Conservation (phyloP, 73 alveolate species). For the Uronychia binucleata region DNA sequence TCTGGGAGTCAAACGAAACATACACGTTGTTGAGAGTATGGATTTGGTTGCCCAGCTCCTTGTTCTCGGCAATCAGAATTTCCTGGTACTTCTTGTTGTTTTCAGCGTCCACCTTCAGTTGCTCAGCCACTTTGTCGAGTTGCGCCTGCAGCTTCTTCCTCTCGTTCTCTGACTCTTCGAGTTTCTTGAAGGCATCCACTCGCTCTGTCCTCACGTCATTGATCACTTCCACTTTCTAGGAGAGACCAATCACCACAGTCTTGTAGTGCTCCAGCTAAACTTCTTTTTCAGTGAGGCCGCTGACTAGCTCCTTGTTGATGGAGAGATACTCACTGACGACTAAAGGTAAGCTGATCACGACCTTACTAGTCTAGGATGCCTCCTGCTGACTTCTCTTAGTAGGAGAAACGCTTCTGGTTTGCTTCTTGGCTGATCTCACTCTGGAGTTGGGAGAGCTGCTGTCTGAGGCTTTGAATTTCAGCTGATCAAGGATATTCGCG, state of each 20-base stretch:
- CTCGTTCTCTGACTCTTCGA: conserved; percentile 25
- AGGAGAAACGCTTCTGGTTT: conserved; percentile 12
- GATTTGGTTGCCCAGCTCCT: conserved; percentile 16
- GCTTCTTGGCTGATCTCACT: neutral
- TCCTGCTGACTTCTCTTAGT: conserved; percentile 2
- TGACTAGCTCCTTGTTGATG: conserved; percentile 36
- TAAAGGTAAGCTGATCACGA: neutral
- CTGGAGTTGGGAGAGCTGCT: neutral
- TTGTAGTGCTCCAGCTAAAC: conserved; percentile 63
- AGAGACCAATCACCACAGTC: conserved; percentile 54
- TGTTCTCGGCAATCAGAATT: conserved; percentile 29
- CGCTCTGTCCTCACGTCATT: conserved; percentile 43
- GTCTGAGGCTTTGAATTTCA: neutral
- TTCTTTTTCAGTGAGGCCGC: conserved; percentile 53
- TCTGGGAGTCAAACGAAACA: neutral
- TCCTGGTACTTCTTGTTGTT: conserved; percentile 52
- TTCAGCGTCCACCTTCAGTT: conserved; percentile 30
- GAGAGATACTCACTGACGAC: neutral
- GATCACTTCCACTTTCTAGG: conserved; percentile 37
- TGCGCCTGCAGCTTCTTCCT: conserved; percentile 38
- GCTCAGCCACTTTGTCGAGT: conserved; percentile 16
- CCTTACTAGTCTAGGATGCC: neutral
- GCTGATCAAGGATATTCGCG: neutral
- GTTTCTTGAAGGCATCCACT: neutral
- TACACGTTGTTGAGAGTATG: neutral